A percentile compares a stretch with the other conserved stretches of the same genome.
These are phyloP conservation scores for Dothistroma septosporum DNA, from an alignment of 2,329 filamentous ascomycete genomes.

Conservation along the genomic window DNA sequence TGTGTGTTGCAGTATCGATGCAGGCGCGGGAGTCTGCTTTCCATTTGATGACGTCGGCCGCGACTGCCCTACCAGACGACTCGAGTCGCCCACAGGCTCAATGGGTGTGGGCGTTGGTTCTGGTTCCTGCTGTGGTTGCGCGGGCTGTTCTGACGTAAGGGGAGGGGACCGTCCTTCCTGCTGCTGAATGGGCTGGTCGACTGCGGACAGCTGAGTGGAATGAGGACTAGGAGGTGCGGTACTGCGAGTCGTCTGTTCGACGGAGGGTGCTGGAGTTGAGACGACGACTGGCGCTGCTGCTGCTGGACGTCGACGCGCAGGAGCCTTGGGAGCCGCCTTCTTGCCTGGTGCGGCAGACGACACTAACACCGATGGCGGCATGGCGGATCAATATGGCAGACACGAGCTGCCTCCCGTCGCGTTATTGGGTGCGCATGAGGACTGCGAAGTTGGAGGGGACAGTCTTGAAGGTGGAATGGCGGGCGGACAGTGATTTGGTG, in stretches of 20 bases:
- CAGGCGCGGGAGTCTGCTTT: background rate
- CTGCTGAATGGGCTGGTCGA: constrained; percentile 4
- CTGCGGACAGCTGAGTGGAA: constrained; percentile 11
- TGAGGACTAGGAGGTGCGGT: constrained; percentile 19
- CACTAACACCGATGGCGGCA: constrained; percentile 42
- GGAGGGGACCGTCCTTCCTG: background rate
- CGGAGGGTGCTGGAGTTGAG: constrained; percentile 16
- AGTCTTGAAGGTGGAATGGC: background rate
- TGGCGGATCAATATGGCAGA: constrained; percentile 6
- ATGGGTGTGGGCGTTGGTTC: background rate
- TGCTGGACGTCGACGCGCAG: constrained; percentile 40
- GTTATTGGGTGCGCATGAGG: background rate
- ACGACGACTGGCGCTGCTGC: constrained; percentile 20
- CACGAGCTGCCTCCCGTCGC: constrained; percentile 12
- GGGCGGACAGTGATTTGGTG: background rate
- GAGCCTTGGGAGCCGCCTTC: constrained; percentile 47
- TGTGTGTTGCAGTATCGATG: background rate
- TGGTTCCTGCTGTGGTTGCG: background rate
- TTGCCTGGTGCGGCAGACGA: constrained; percentile 52
- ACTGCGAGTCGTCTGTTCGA: constrained; percentile 6
- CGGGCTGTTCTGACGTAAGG: background rate
- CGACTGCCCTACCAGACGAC: background rate
- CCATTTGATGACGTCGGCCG: constrained; percentile 5
- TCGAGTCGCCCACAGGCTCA: background rate
- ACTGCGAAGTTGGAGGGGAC: background rate